phyloP scores from a whole-genome alignment of 805 yeast genomes.

The Zygoascus tannicola region DNA sequence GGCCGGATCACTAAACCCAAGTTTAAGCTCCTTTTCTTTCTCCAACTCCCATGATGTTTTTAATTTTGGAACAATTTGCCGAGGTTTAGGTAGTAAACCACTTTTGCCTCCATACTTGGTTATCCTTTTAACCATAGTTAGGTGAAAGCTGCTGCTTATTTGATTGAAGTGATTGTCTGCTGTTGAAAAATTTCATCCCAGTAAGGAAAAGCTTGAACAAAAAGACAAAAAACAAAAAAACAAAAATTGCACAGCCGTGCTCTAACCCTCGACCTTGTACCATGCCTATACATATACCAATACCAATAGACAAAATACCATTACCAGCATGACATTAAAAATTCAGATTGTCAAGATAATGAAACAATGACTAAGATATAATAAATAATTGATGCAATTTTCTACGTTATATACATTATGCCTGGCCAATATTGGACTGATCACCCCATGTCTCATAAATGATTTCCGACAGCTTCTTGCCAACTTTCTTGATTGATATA shows the following conservation, averaged over 20 bases:
- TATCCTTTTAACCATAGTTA: slow-evolving; percentile 44
- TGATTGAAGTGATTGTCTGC: no score
- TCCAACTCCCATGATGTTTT: slow-evolving; percentile 22
- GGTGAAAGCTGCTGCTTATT: no score
- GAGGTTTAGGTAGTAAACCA: slow-evolving; percentile 72
- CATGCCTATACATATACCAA: no score
- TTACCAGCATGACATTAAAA: no score
- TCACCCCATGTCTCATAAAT: slow-evolving; percentile 52
- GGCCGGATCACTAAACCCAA: slow-evolving; percentile 59
- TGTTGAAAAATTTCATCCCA: slow-evolving; percentile 2
- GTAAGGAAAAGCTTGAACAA: no score
- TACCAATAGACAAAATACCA: no score
- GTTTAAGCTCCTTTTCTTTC: slow-evolving; percentile 42
- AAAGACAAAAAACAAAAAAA: no score
- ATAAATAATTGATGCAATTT: not conserved
- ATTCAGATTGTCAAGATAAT: no score
- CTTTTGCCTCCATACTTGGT: slow-evolving; percentile 50
- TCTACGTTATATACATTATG: no score
- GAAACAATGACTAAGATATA: not conserved
- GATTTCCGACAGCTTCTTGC: slow-evolving; percentile 41
- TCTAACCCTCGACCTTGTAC: no score
- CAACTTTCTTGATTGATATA: slow-evolving; percentile 45
- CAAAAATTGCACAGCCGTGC: no score
- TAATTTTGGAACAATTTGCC: slow-evolving; percentile 61
- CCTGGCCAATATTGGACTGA: no score